Base-by-base conservation (phyloP, 495 filamentous ascomycete species). In the Rostrohypoxylon terebratum region DNA sequence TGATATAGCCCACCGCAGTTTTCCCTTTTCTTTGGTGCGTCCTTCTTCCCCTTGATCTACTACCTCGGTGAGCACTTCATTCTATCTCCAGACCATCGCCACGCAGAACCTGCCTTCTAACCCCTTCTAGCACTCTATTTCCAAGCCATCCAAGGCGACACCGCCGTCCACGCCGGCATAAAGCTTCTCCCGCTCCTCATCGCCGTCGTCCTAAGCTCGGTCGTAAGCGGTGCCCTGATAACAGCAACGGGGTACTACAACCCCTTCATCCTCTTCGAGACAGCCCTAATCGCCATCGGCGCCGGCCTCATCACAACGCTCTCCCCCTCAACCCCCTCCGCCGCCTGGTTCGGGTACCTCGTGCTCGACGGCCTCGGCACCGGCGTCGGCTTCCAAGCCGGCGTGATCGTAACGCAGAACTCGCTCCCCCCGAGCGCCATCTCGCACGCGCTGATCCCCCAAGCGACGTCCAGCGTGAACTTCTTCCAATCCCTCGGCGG, bases 111-210 rank as follows among this genome's bases (percentile, higher is more conserved):
- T 44, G 25, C 20, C 23, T 16, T 14, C 42, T 64, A 25, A 57
- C 64, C 25, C 1, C 16, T 2, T 6, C 1, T 66, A 83, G 81
- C 94, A 0, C 89, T 96, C 59, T 98, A 92, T 88, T 97, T 98
- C 84, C 94, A 98, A 75, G 92, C 92, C 18, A 89, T 97, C 81
- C 90, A 94, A 73, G 87, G 86, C 48, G 88, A 87, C 33, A 83
- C 83, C 0, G 91, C 94, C 18, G 87, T 90, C 14, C 81, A 89
- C 51, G 94, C 93, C 1, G 94, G 94, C 34, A 90, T 97, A 76
- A 88, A 89, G 76, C 91, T 90, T 18, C 82, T 97, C 5, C 94
- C 94, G 0, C 83, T 92, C 68, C 86, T 97, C 33, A 86, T 95
- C 25, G 79, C 82, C 8, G 84, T 90, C 1, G 89, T 92, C 44